Base-by-base conservation (phyloP, 306 rosid genomes). In the Lagenaria siceraria region DNA sequence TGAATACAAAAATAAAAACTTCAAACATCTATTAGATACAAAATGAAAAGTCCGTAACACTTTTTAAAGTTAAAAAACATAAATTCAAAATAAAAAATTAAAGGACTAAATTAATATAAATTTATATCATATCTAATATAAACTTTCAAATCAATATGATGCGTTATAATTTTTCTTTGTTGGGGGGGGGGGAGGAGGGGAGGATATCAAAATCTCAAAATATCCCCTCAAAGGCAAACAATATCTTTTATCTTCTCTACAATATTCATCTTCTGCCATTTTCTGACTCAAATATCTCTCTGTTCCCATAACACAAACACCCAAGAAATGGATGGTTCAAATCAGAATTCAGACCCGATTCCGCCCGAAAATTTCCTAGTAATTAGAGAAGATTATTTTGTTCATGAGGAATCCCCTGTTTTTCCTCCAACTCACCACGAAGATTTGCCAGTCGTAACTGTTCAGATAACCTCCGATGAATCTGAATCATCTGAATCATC, bases 281-380 rank as follows among this genome's bases (percentile, higher is more conserved):
- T 9, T 27, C 38, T 60, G 21, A 60, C 35, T 3, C 64, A 29
- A 63, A 63, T 31, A 63, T 63, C 70, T 63, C 70, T 63, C 7
- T 63, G 24, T 63, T 36, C 4, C 38, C 79, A 46, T 76, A n/a
- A 46, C 54, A 14, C 6, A 4, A 18, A 61, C 21, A 8, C 46
- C 69, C 42, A 70, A 58, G 61, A 58, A 55, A 80, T 80, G 82
- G 64, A 80, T 1, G 51, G 2, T 48, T 42, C 31, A 48, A n/a
- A 36, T 15, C 77, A 43, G 11, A 33, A 33, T 8, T 22, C 48
- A 2, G 29, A 35, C n/a, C 33, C 24, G 15, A 77, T 18, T 55
- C 40, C 24, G 29, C 17, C 33, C 12, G 46, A 7, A 46, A 70
- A 70, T 43, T 46, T 25, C 7, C 3, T 70, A 6, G 75, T 43